Base-by-base conservation (phyloP, 2,329 filamentous ascomycete species). In the Juglanconis oblonga region DNA sequence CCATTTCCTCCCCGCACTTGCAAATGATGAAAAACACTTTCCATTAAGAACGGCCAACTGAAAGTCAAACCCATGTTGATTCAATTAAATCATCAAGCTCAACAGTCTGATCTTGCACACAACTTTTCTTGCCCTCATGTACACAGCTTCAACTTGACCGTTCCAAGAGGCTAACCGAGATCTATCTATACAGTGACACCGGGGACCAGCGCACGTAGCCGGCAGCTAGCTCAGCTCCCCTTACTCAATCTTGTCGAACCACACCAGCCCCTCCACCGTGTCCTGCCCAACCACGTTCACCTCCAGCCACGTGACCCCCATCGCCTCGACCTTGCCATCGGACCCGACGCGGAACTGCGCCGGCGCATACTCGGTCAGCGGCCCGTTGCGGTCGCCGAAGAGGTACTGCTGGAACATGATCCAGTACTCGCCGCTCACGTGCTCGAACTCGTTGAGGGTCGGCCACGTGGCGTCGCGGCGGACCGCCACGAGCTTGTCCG, bases 31-130 rank as follows among this genome's bases (percentile, higher is more conserved):
- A 48, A 63, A 31, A 58, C 50, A 14, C 24, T 58, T 62, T 63
- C 60, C 58, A 58, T 65, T 65, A 65, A 65, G 64, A 65, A 65
- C 64, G 64, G 64, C 64, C 63, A 65, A 64, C 64, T 65, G 64
- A 65, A 65, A 63, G 54, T 63, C 62, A 64, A 64, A 64, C 62
- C 62, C 64, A 64, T 65, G 64, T 65, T 65, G 64, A 65, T 62
- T 33, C 57, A 62, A 67, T 77, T 73, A 24, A 48, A 48, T 72
- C 74, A 79, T 83, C 83, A 86, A 85, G 82, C 82, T 86, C 81
- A 85, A 84, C 81, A 85, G 81, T 86, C 82, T 86, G 83, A 86
- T 61, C 61, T 59, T 40, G 53, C 45, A 55, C 45, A 49, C 17
- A 17, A 17, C 17, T 17, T 17, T 31, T 57, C 24, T 48, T 52